These are phyloP conservation scores for Bodo saltans DNA, from an alignment of 78 protist species.

Conservation along the genomic window DNA sequence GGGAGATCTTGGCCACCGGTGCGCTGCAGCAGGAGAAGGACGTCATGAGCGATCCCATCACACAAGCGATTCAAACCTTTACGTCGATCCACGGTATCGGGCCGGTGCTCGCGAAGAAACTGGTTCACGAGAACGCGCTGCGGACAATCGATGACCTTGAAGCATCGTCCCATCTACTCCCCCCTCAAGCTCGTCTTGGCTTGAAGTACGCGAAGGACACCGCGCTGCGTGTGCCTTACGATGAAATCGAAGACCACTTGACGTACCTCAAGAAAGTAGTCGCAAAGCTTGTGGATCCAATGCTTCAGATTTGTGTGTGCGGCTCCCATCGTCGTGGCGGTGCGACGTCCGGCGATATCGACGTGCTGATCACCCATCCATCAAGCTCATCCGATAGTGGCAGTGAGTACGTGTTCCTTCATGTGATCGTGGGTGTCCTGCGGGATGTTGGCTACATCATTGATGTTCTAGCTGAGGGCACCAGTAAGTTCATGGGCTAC, in stretches of 20 bases:
- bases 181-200: neutral
- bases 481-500: constrained; percentile 39
- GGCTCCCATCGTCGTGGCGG: constrained; percentile 16
- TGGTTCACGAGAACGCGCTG: constrained; percentile 6
- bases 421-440: neutral
- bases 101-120: neutral
- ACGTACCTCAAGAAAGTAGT: neutral
- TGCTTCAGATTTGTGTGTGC: neutral
- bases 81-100: constrained; percentile 14
- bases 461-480: constrained; percentile 9
- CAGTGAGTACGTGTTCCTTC: neutral
- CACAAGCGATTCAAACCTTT: neutral
- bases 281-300: constrained; percentile 12
- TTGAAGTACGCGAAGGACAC: constrained; percentile 16
- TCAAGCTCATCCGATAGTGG: neutral
- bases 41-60: constrained; percentile 15
- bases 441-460: constrained; percentile 12
- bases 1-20: constrained; percentile 20
- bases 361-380: constrained; percentile 18
- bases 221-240: neutral
- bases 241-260: neutral
- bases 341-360: constrained; percentile 24
- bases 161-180: neutral
- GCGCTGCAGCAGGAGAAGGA: constrained; percentile 14
- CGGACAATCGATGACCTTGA: constrained; percentile 4